Evolutionary conservation across 108 stramenopile species (phyloP).

Genomic region (Thalassiosira profunda): DNA sequence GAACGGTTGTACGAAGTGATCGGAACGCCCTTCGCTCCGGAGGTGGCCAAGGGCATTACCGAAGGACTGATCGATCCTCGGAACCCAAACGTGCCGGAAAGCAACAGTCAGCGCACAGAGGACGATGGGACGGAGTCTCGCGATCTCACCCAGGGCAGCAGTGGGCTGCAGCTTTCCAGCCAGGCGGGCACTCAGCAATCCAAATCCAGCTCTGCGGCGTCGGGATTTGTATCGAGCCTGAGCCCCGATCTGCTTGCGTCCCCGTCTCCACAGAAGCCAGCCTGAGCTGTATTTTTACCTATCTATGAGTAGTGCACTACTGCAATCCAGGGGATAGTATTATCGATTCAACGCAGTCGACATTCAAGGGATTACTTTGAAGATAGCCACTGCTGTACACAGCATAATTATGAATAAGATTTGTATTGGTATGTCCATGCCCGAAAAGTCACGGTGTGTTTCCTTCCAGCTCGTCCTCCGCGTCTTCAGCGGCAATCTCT

Average conservation of each 20-base stretch:
- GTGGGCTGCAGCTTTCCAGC: conserved; percentile 14
- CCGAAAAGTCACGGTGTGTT: too few relatives aligned
- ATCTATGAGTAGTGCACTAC: too few relatives aligned
- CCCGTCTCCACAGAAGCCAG: conserved; percentile 25
- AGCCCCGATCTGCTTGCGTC: conserved; percentile 48
- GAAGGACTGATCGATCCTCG: conserved; percentile 52
- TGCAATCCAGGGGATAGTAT: too few relatives aligned
- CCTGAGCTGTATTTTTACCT: not conserved
- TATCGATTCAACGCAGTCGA: too few relatives aligned
- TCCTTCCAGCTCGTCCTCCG: too few relatives aligned
- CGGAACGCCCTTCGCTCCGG: conserved; percentile 38
- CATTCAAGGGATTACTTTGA: too few relatives aligned
- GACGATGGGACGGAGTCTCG: conserved; percentile 16
- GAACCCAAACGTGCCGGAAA: not conserved
- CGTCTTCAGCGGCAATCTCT: too few relatives aligned
- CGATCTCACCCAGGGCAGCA: not conserved
- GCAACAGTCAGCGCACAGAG: conserved; percentile 2
- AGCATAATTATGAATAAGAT: too few relatives aligned
- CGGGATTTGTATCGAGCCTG: conserved; percentile 32
- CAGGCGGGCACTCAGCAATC: conserved; percentile 36
- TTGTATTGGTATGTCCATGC: too few relatives aligned
- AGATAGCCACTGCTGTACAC: too few relatives aligned
- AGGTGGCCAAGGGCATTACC: conserved; percentile 38
- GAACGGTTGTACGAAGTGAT: conserved; percentile 49
- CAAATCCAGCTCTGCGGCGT: conserved; percentile 31